Evolutionary conservation across 2,329 filamentous ascomycete species (phyloP).

Genomic region (Monosporascus sp.): DNA sequence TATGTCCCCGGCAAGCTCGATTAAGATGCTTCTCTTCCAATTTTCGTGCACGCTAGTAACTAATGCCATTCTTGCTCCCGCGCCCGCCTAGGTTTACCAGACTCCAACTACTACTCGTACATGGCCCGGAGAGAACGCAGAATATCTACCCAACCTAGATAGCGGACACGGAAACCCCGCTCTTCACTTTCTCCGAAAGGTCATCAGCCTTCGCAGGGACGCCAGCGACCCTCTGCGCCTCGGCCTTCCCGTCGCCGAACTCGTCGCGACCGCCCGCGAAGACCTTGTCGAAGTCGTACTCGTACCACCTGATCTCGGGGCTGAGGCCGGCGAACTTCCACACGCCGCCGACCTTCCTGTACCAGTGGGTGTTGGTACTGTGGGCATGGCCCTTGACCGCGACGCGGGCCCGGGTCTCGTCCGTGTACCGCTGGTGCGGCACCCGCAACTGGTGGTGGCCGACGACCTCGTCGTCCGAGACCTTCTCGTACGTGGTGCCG

Average conservation of each 20-base stretch:
- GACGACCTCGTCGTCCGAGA: conserved; percentile 53
- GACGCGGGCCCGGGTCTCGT: conserved; percentile 41
- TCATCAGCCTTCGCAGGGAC: conserved; percentile 11
- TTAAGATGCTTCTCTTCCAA: too few species aligned
- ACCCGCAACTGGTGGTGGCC: conserved; percentile 59
- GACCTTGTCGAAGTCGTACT: conserved; percentile 54
- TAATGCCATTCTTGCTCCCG: too few species aligned
- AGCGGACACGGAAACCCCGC: conserved; percentile 24
- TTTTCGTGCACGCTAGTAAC: too few species aligned
- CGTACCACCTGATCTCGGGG: conserved; percentile 51
- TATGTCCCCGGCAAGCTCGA: too few species aligned
- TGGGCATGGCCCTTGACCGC: conserved; percentile 57
- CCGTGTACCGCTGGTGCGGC: conserved; percentile 56
- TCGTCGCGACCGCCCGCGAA: conserved; percentile 38
- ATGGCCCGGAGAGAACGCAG: background rate
- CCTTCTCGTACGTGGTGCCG: conserved; percentile 50
- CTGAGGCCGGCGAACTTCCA: conserved; percentile 57
- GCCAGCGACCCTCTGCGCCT: conserved; percentile 9
- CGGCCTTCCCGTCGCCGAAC: conserved; percentile 25
- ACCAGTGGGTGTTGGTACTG: conserved; percentile 52
- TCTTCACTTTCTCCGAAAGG: conserved; percentile 3
- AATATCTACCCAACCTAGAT: background rate
- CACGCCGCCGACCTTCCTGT: conserved; percentile 51
- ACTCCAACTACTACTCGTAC: background rate
- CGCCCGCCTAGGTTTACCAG: too few species aligned